phyloP scores from a whole-genome alignment of 1,284 basidiomycete species.

The Apiotrichum gamsii region DNA sequence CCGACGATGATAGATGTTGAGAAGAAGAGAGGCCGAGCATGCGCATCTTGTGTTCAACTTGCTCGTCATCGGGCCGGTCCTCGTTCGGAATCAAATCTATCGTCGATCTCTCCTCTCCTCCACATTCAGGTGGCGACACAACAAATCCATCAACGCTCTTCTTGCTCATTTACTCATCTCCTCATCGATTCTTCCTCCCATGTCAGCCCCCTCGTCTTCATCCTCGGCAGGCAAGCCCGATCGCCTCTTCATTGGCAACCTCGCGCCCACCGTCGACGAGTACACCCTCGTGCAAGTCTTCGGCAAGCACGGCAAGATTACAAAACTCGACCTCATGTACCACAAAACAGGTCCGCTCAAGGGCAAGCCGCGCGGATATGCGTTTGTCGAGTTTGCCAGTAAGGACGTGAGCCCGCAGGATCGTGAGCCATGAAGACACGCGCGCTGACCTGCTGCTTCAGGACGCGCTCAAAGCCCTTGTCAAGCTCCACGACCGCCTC shows the following conservation, averaged over 20 bases:
- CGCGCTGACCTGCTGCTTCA: slow-evolving; percentile 41
- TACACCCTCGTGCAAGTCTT: slow-evolving; percentile 84
- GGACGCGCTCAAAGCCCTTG: slow-evolving; percentile 79
- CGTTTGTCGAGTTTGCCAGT: slow-evolving; percentile 78
- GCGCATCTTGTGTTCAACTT: too few species aligned
- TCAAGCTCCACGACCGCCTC: slow-evolving; percentile 68
- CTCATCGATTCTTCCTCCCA: neutral
- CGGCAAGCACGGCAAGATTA: slow-evolving; percentile 81
- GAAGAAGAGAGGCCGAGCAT: too few species aligned
- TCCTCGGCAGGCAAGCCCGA: slow-evolving; percentile 34
- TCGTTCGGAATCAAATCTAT: slow-evolving; percentile 1
- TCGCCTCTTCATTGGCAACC: slow-evolving; percentile 83
- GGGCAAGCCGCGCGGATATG: slow-evolving; percentile 91
- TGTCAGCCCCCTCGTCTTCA: slow-evolving; percentile 5
- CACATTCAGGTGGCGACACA: too few species aligned
- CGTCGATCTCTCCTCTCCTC: neutral
- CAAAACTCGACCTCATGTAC: slow-evolving; percentile 88
- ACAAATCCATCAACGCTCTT: too few species aligned
- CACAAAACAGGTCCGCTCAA: slow-evolving; percentile 83
- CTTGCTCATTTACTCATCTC: too few species aligned
- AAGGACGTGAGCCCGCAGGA: slow-evolving; percentile 72
- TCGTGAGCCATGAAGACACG: neutral
- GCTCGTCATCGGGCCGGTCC: neutral
- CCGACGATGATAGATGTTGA: too few species aligned
- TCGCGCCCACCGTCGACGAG: slow-evolving; percentile 84